Base-by-base conservation (phyloP, 306 rosid genomes). In the Sicyos baderoa region DNA sequence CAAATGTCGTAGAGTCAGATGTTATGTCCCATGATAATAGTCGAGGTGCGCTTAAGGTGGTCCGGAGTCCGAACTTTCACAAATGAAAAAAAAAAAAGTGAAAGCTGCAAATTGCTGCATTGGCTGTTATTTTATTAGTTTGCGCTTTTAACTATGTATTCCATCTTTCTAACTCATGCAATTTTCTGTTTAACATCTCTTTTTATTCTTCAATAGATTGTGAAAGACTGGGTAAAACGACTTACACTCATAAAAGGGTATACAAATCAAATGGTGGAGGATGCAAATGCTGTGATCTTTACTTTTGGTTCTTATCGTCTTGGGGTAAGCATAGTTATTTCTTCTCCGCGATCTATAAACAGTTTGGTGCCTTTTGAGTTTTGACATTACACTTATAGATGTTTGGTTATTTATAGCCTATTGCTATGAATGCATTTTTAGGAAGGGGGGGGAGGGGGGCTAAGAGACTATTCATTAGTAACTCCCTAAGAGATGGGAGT, bases 231-330 rank as follows among this genome's bases (percentile, higher is more conserved):
- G 99, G 97, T 94, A 80, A 94, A 88, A 85, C 86, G 74, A 72
- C 72, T 90, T 78, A 94, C 99, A 0, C 86, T 78, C 76, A 84
- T 76, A 58, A 89, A 91, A 76, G 97, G 99, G 75, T 90, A 90
- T 77, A 83, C 95, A 0, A 95, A 94, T 74, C 99, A 94, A 87
- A 94, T 85, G 97, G 97, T 86, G 76, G 95, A 90, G 86, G 95
- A 90, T 18, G 96, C 96, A 40, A 94, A 90, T 72, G 97, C 97
- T 23, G 80, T 83, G 70, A 88, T 94, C 75, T 82, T 86, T 62
- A 94, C 99, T 9, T 94, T 94, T 74, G 99, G 99, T 7, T 94
- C 99, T 17, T 94, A 86, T 66, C 78, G 95, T 19, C 84, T 90
- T 1, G 99, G 99, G 88, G 99, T 94, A 69, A 83, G 95, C 70